Conservation (phyloP, 2,329 filamentous ascomycete species). For the Fusarium albidum region DNA sequence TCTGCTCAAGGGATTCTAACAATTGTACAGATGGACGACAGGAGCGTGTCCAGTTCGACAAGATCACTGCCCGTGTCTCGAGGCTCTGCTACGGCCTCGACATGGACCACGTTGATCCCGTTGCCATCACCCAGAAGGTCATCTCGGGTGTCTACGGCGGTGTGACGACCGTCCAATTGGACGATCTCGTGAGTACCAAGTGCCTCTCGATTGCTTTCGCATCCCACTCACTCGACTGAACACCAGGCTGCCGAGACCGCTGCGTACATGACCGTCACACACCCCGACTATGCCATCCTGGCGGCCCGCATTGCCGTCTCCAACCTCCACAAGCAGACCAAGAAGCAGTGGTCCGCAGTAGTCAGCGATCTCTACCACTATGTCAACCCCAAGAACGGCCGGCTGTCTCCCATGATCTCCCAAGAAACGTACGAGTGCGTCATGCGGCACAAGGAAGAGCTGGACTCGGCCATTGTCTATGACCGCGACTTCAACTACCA, state of each 20-base stretch:
- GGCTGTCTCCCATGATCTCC: constrained; percentile 91
- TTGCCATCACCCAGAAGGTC: constrained; percentile 98
- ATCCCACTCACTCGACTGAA: constrained; percentile 10
- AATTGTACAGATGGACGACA: constrained; percentile 87
- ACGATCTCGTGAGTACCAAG: constrained; percentile 82
- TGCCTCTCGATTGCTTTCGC: background rate
- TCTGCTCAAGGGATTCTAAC: constrained; percentile 39
- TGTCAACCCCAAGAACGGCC: constrained; percentile 90
- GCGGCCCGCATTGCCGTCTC: constrained; percentile 98
- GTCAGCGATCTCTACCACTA: constrained; percentile 94
- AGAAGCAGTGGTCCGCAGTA: constrained; percentile 99
- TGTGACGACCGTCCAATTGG: constrained; percentile 94
- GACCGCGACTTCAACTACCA: constrained; percentile 99
- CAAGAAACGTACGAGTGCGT: constrained; percentile 89
- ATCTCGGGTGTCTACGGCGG: constrained; percentile 99
- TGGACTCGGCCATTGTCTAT: constrained; percentile 99
- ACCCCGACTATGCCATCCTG: constrained; percentile 98
- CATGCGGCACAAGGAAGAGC: constrained; percentile 94
- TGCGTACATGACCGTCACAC: constrained; percentile 99
- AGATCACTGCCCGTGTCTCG: constrained; percentile 98
- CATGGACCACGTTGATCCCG: constrained; percentile 92
- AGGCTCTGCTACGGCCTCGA: constrained; percentile 98
- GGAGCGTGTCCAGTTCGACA: constrained; percentile 99
- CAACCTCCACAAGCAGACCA: constrained; percentile 99
- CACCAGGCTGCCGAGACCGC: constrained; percentile 93